Base-by-base conservation (phyloP, 2,329 filamentous ascomycete genomes). In the Scytalidium sp. region DNA sequence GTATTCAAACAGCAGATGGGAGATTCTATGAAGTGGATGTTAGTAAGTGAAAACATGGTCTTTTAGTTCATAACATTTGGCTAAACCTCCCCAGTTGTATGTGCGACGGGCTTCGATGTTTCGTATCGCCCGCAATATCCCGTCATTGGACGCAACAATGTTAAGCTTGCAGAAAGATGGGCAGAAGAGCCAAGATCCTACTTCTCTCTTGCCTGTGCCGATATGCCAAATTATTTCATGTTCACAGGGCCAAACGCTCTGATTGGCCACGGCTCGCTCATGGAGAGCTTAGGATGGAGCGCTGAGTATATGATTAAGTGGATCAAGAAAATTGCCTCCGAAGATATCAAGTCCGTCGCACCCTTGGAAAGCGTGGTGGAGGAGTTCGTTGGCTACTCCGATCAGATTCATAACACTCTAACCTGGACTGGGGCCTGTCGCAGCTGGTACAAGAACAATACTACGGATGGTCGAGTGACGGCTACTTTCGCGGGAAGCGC, bases 391-490 rank as follows among this genome's bases (percentile, higher is more conserved):
- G 62, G 61, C 21, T 74, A 75, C 56, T 67, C 66, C 22, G 67
- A 75, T 32, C 63, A 69, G 50, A 68, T 75, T 42, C 68, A 74
- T 58, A 70, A 72, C 56, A 68, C 66, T 10, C 65, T 68, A 0
- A 68, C 72, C 3, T 67, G 70, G 64, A 62, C 67, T 0, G 63
- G 62, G 21, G 60, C 56, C 2, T 76, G 73, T 51, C 65, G 66
- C 45, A 72, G 68, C 44, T 79, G 74, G 73, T 78, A 77, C 57
- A 79, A 79, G 63, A 65, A 68, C 27, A 66, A 68, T 32, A 66
- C 59, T 2, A 59, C 67, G 3, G 68, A 75, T 41, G 73, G 74
- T 17, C 63, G 71, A 32, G 67, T 77, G 27, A 68, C 71, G 19
- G 74, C 73, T 6, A 62, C 71, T n/a, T 76, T 70, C 57, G 67